Conservation (phyloP, 1,284 basidiomycete genomes). For the Xerocomus amazonicus region DNA sequence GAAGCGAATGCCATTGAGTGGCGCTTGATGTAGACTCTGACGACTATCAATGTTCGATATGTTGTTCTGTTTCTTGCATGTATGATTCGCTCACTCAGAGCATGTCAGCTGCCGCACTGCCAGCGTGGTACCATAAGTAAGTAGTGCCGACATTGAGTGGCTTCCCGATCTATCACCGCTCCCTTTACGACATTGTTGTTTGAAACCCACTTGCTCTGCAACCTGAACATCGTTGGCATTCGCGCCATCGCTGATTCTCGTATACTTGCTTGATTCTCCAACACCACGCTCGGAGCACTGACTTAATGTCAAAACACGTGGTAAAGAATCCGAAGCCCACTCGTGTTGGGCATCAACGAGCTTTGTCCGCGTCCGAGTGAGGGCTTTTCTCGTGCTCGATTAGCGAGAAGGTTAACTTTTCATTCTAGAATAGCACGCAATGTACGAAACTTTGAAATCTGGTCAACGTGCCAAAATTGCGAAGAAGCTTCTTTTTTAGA, state of each 20-base stretch:
- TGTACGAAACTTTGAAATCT: constrained; percentile 40
- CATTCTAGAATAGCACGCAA: constrained; percentile 39
- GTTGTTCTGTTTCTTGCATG: constrained; percentile 8
- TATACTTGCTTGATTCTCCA: not conserved
- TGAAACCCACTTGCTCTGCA: not conserved
- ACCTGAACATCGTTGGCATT: constrained; percentile 9
- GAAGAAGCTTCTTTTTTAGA: constrained; percentile 38
- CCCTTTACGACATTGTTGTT: constrained; percentile 18
- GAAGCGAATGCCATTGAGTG: constrained; percentile 8
- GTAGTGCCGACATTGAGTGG: constrained; percentile 4
- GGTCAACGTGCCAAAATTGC: constrained; percentile 39
- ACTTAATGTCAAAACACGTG: constrained; percentile 23
- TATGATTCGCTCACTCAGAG: constrained; percentile 10
- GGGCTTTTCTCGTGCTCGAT: constrained; percentile 3
- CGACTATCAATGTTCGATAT: constrained; percentile 8
- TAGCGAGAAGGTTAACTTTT: constrained; percentile 3
- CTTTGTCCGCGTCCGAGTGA: constrained; percentile 33
- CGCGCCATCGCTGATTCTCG: not conserved
- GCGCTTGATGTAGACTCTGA: constrained; percentile 8
- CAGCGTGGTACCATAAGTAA: not conserved
- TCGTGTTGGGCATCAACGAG: constrained; percentile 25
- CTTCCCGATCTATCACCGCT: constrained; percentile 1
- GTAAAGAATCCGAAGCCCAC: constrained; percentile 12
- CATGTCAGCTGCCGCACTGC: not conserved
- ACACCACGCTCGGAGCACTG: not conserved